A percentile compares a stretch with the other conserved stretches of the same genome.
These are phyloP conservation scores for Solanum hybrid DNA, from an alignment of 305 asterid genomes.

Conservation along the genomic window DNA sequence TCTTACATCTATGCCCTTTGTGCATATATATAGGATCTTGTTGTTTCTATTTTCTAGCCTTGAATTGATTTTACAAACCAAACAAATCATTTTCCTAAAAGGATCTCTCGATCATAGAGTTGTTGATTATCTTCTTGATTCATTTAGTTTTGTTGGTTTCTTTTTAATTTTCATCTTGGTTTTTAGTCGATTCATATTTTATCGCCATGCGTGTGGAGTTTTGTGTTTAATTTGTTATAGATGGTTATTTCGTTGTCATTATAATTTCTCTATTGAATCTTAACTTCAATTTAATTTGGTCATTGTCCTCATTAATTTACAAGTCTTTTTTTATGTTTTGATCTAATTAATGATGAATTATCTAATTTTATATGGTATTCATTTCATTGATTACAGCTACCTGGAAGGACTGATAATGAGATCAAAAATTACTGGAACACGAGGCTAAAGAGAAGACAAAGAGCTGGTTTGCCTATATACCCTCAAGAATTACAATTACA, in stretches of 20 bases:
- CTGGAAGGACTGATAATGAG: conserved; percentile 58
- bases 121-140: neutral
- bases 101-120: neutral
- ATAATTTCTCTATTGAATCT: neutral
- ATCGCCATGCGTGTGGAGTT: neutral
- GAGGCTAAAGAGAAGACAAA: conserved; percentile 39
- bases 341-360: neutral
- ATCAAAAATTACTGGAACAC: conserved; percentile 68
- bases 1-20: neutral
- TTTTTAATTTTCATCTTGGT: neutral
- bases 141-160: neutral
- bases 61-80: neutral
- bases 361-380: neutral
- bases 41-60: neutral
- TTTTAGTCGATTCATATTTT: neutral
- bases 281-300: neutral
- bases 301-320: neutral
- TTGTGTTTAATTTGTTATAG: neutral
- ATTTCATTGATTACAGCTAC: conserved; percentile 26
- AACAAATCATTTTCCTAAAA: neutral
- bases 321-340: neutral
- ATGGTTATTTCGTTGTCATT: too few species aligned
- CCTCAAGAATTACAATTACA: conserved; percentile 31
- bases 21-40: conserved; percentile 1
- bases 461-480: conserved; percentile 51